A percentile compares a stretch with the other conserved stretches of the same genome.
phyloP scores from a whole-genome alignment of 1,284 basidiomycete species.

The Kwoniella shivajii region DNA sequence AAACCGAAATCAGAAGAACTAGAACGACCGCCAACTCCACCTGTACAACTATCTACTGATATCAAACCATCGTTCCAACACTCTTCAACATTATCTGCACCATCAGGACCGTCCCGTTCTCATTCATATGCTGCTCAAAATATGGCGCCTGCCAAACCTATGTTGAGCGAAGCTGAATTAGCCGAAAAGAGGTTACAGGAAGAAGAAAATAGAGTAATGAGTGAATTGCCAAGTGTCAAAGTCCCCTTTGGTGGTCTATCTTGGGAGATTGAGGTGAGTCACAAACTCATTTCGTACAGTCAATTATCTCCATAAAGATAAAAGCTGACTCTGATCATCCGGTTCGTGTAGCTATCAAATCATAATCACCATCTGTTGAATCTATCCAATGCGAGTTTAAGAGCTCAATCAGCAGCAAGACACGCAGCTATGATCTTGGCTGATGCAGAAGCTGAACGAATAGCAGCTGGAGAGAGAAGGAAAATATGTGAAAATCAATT shows the following conservation, averaged over 20 bases:
- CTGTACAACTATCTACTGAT: neutral
- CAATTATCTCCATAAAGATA: neutral
- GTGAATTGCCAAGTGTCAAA: constrained; percentile 36
- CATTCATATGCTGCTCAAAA: neutral
- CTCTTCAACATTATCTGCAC: neutral
- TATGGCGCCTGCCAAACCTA: neutral
- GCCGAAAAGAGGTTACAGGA: constrained; percentile 25
- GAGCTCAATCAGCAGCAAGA: constrained; percentile 29
- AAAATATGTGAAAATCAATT: constrained; percentile 36
- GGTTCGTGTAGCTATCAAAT: constrained; percentile 23
- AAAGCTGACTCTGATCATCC: neutral
- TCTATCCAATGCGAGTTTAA: constrained; percentile 23
- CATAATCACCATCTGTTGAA: constrained; percentile 25
- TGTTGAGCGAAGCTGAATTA: constrained; percentile 18
- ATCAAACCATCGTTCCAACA: constrained; percentile 5
- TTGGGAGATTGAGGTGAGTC: constrained; percentile 41
- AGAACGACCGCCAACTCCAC: neutral
- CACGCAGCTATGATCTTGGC: constrained; percentile 39
- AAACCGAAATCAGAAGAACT: constrained; percentile 1
- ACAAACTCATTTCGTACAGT: too few relatives aligned
- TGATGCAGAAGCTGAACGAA: constrained; percentile 47
- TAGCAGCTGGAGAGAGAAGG: constrained; percentile 39
- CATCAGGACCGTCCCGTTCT: neutral
- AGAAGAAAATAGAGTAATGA: constrained; percentile 33
- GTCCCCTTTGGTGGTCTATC: constrained; percentile 28